phyloP scores from a whole-genome alignment of 371 early-diverging fungal species.

The Syncephalastrum contaminatum region DNA sequence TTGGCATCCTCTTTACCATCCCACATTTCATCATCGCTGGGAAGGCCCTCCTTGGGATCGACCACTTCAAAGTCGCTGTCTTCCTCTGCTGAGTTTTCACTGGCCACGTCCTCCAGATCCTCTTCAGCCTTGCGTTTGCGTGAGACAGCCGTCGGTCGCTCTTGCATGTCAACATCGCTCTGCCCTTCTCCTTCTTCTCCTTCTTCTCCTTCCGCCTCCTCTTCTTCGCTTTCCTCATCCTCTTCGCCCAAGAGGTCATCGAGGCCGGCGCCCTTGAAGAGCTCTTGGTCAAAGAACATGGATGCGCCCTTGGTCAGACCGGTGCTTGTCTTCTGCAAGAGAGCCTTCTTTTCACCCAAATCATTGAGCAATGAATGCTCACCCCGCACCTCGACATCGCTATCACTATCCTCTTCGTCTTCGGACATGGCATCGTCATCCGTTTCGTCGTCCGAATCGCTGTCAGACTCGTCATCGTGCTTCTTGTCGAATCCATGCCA shows the following conservation, averaged over 20 bases:
- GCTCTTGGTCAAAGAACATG: conserved; percentile 91
- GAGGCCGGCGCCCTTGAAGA: conserved; percentile 72
- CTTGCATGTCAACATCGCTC: conserved; percentile 15
- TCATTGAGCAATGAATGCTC: conserved; percentile 58
- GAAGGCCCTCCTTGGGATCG: conserved; percentile 50
- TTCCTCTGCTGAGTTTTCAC: conserved; percentile 41
- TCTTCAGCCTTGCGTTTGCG: conserved; percentile 53
- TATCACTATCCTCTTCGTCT: conserved; percentile 13
- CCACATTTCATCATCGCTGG: conserved; percentile 62
- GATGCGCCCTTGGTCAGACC: conserved; percentile 79
- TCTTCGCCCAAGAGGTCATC: conserved; percentile 64
- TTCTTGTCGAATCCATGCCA: conserved; percentile 68
- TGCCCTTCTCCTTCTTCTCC: conserved; percentile 54
- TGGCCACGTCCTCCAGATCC: conserved; percentile 29
- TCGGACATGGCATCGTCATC: conserved; percentile 37
- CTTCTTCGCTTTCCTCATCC: conserved; percentile 47
- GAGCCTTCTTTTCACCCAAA: conserved; percentile 61
- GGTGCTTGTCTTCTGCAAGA: conserved; percentile 47
- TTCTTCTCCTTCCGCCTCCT: conserved; percentile 13
- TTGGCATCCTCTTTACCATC: conserved; percentile 72
- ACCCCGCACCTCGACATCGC: conserved; percentile 23
- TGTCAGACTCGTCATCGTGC: conserved; percentile 44
- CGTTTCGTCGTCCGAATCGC: conserved; percentile 19
- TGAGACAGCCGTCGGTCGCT: conserved; percentile 23
- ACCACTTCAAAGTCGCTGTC: conserved; percentile 65